phyloP scores from a whole-genome alignment of 768 basidiomycete species.

The Leccinum arenicola region DNA sequence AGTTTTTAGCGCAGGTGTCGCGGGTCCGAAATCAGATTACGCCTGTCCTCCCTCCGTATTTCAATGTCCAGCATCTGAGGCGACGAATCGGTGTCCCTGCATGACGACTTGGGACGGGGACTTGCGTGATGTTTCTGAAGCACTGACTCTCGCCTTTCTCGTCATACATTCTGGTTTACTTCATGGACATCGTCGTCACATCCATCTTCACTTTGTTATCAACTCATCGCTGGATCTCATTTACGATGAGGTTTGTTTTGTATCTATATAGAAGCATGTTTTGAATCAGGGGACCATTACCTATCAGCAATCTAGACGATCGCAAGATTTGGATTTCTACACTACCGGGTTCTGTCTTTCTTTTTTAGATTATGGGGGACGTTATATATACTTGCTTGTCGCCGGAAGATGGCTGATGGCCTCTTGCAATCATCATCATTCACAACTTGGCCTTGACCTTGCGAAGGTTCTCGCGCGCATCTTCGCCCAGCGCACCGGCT shows the following conservation, averaged over 20 bases:
- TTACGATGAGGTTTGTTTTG: neutral
- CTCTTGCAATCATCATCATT: conserved; percentile 1
- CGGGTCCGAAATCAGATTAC: conserved; percentile 29
- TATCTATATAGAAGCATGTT: neutral
- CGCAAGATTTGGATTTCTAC: neutral
- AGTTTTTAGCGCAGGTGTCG: conserved; percentile 32
- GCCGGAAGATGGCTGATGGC: neutral
- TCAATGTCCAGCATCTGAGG: conserved; percentile 32
- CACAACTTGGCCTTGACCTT: conserved; percentile 24
- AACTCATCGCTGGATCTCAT: neutral
- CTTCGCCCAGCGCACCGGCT: conserved; percentile 48
- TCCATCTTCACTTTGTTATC: neutral
- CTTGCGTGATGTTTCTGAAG: neutral
- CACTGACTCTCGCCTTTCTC: neutral
- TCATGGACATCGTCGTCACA: neutral
- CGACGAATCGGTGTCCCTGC: conserved; percentile 25
- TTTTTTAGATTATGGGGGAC: neutral
- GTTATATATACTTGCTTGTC: conserved; percentile 5
- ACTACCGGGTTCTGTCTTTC: neutral
- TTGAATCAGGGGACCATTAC: neutral
- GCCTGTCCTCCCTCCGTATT: conserved; percentile 32
- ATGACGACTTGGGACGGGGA: conserved; percentile 5
- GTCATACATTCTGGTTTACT: neutral
- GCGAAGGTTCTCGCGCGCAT: conserved; percentile 15
- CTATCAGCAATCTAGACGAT: conserved; percentile 15